Conservation (phyloP, 805 yeast genomes). For the Metschnikowia arizonensis region DNA sequence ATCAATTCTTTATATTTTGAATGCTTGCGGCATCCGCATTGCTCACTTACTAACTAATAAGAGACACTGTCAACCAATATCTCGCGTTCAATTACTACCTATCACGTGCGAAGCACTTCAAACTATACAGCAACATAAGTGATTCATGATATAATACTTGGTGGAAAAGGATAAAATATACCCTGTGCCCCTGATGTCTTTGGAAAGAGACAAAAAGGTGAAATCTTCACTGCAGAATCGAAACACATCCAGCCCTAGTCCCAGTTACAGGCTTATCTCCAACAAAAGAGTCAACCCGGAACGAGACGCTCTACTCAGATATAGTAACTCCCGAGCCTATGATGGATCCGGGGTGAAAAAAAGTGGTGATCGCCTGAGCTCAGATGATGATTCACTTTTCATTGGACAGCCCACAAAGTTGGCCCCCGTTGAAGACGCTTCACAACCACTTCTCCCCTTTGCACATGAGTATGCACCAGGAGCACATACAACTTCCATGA, state of each 20-base stretch:
- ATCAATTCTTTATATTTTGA: neutral
- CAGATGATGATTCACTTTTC: constrained; percentile 12
- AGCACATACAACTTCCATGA: constrained; percentile 6
- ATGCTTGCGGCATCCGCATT: neutral
- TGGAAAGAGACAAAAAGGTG: neutral
- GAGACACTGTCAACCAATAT: constrained; percentile 1
- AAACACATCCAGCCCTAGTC: constrained; percentile 7
- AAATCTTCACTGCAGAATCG: neutral
- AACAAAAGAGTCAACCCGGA: constrained; percentile 19
- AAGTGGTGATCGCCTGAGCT: constrained; percentile 3
- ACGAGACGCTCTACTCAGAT: constrained; percentile 9
- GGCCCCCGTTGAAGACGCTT: neutral
- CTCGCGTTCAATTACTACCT: neutral
- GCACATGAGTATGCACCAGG: constrained; percentile 13
- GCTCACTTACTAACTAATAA: neutral
- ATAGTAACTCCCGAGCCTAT: neutral
- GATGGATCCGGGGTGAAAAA: neutral
- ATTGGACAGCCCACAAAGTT: neutral
- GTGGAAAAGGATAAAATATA: neutral
- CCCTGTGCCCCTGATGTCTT: neutral
- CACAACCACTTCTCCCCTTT: neutral
- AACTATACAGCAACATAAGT: neutral
- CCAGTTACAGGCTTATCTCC: constrained; percentile 20
- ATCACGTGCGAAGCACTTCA: constrained; percentile 3
- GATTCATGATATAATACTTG: neutral